Evolutionary conservation across 2,329 filamentous ascomycete species (phyloP), one percentile per base, ranked within the genome.

Genomic region (Pseudocercospora cruenta): DNA sequence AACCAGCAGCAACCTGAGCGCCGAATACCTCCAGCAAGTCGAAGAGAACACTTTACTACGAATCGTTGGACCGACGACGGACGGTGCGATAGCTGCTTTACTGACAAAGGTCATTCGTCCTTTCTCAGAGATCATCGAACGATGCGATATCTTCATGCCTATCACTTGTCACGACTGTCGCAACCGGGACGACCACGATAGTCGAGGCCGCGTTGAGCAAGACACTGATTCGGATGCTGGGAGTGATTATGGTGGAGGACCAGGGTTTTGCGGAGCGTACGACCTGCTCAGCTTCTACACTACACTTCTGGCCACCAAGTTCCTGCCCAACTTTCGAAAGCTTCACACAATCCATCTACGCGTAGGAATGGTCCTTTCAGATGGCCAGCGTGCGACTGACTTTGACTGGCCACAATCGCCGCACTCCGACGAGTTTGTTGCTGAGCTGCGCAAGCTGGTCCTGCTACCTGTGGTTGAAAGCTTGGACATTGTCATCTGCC

Each of bases 1-100:
- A 21, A 36, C 36, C 12, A 59, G 22, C 19, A 43, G 57, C 33
- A 14, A 12, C 14, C 24, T 59, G 12, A 16, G 28, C 21, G 39
- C 39, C 21, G 57, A 59, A 59, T 59, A 59, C n/a, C 16, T 31
- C 6, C 33, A 59, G 33, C 31, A 59, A 28, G 57, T 59, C 26
- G 28, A 45, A 24, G 33, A 43, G 39, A 21, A 47, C 19, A 47
- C 24, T 10, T 24, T 9, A 12, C 31, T 59, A 4, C 36, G 39
- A 21, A 59, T 59, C 21, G 7, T 59, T 24, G 57, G 57, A 22
- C 57, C 57, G 10, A 59, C 31, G 8, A 45, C 39, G 21, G 57
- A 43, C 33, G 57, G 57, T n/a, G 57, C 33, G 21, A 59, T 59
- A 24, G 57, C 57, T 24, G 57, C 57, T 43, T 47, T 59, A 36